Base-by-base conservation (phyloP, 306 rosid genomes). In the Acmispon strigosus region DNA sequence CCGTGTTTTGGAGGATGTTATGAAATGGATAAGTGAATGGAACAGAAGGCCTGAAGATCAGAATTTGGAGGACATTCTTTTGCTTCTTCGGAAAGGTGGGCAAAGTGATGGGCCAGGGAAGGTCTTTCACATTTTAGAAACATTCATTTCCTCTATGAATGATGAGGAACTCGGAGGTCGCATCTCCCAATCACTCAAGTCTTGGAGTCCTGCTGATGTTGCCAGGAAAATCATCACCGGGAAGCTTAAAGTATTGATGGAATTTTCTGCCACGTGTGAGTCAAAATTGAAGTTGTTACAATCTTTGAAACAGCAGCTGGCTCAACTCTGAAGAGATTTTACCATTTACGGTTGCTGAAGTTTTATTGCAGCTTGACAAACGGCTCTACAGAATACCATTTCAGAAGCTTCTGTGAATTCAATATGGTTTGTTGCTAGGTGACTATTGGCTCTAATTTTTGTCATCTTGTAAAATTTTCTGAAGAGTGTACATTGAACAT, bases 131-230 rank as follows among this genome's bases (percentile, higher is more conserved):
- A 75, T 70, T 15, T 75, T 95, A 49, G 88, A 83, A 69, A 76
- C 90, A 11, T 80, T 58, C 36, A 58, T 69, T 47, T 86, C 84
- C 53, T 81, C 92, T 59, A 45, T 61, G 55, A 56, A 77, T 74
- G 85, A 75, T 3, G 39, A 11, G 0, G 91, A 91, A 27, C 56
- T 87, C 8, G 96, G 99, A 20, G 90, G 84, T 51, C 76, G 69
- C 8, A 85, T 89, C 58, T 72, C 85, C 47, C 88, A 69, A 58
- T 85, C 96, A 63, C 67, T 95, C 32, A 84, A 81, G 76, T 83
- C 90, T 58, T 95, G 99, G 99, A 85, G 69, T 73, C 80, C 85
- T 17, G 85, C 82, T 17, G 92, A 95, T 32, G 91, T 86, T 14
- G 89, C 88, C 18, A 84, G 96, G 69, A 95, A 91, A 82, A 83